Percentiles rank a stretch among this genome's conserved stretches.
Evolutionary conservation across 2,329 filamentous ascomycete genomes (phyloP).

Genomic region (Botrytis squamosa): DNA sequence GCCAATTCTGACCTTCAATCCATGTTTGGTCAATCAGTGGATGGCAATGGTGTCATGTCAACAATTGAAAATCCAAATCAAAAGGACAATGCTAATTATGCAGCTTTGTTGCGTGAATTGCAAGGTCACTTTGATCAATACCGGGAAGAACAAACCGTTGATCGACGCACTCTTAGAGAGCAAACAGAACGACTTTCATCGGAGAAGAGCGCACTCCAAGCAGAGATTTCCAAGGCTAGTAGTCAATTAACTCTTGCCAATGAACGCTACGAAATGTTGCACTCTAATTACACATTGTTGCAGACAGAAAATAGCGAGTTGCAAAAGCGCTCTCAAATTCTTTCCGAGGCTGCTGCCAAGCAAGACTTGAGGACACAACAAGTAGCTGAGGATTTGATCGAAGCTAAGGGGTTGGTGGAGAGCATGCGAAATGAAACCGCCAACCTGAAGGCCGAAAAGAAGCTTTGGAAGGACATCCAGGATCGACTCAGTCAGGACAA

Average conservation of each 20-base stretch:
- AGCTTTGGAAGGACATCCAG: conserved; percentile 91
- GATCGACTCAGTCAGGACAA: conserved; percentile 85
- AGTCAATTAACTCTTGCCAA: conserved; percentile 80
- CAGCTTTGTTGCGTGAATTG: conserved; percentile 78
- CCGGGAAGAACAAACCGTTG: conserved; percentile 78
- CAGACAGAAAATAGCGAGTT: conserved; percentile 84
- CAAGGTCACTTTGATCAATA: conserved; percentile 89
- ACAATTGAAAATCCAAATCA: conserved; percentile 56
- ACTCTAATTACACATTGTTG: conserved; percentile 80
- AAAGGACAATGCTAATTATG: conserved; percentile 66
- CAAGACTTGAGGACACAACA: conserved; percentile 90
- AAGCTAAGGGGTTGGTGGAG: conserved; percentile 77
- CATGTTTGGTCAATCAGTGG: conserved; percentile 69
- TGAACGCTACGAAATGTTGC: conserved; percentile 85
- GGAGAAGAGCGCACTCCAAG: conserved; percentile 80
- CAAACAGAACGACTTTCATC: conserved; percentile 79
- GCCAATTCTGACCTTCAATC: conserved; percentile 61
- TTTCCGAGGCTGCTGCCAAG: conserved; percentile 82
- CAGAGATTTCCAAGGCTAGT: conserved; percentile 73
- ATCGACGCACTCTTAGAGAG: conserved; percentile 77
- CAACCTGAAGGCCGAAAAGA: conserved; percentile 93
- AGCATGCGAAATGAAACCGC: conserved; percentile 87
- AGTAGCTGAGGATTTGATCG: conserved; percentile 88
- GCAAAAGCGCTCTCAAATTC: conserved; percentile 73
- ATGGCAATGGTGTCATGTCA: conserved; percentile 54